Conservation (phyloP, 179 eudicot genomes). For the Gypsophila paniculata region DNA sequence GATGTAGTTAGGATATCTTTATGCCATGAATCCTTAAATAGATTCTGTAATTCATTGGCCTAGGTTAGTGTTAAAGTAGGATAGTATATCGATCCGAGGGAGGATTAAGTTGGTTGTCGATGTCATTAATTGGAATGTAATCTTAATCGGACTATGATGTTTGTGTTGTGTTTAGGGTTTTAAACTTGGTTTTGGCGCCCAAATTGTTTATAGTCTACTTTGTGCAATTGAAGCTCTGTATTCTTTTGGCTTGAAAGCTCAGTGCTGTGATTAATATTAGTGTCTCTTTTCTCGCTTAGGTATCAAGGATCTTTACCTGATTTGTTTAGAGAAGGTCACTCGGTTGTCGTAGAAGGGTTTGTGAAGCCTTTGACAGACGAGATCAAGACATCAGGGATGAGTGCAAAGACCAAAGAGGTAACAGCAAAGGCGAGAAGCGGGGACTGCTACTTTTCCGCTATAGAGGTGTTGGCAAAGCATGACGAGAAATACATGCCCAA, state of each 20-base stretch:
- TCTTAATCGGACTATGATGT: neutral
- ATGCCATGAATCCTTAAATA: neutral
- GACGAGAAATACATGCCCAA: slow-evolving; percentile 97
- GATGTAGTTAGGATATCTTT: neutral
- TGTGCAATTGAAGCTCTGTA: neutral
- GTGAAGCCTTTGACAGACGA: slow-evolving; percentile 64
- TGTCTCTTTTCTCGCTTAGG: slow-evolving; percentile 27
- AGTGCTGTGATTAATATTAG: neutral
- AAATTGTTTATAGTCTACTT: neutral
- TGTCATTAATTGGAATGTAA: neutral
- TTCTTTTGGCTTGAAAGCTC: neutral
- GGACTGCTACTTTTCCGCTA: slow-evolving; percentile 65
- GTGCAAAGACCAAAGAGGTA: slow-evolving; percentile 41
- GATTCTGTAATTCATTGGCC: neutral
- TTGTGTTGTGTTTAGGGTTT: neutral
- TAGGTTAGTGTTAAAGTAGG: too few species aligned
- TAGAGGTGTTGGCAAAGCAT: slow-evolving; percentile 91
- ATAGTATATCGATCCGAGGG: neutral
- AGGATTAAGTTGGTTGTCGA: neutral
- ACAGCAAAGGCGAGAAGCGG: slow-evolving; percentile 63
- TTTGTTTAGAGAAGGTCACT: slow-evolving; percentile 88
- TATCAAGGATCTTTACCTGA: slow-evolving; percentile 87
- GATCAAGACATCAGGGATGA: slow-evolving; percentile 31
- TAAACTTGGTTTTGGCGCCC: neutral
- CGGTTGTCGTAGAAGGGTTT: slow-evolving; percentile 93